These are phyloP conservation scores for Cercophora scortea DNA, from an alignment of 495 filamentous ascomycete genomes.

Conservation along the genomic window DNA sequence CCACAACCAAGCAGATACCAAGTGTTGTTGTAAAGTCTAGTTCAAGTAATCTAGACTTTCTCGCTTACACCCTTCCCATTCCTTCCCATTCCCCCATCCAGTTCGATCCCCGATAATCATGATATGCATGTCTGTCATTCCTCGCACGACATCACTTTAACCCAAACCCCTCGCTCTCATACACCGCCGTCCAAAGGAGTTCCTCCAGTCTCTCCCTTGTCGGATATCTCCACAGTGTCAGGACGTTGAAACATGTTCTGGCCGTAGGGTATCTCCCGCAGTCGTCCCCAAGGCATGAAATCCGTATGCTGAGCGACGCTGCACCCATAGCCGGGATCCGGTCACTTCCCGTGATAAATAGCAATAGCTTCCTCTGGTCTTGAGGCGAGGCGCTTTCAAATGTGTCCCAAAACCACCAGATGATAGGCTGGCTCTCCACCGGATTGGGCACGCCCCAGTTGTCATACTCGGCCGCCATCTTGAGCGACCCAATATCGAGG, in stretches of 20 bases:
- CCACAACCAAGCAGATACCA: too few relatives aligned
- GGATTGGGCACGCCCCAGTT: constrained; percentile 52
- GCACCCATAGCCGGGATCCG: constrained; percentile 89
- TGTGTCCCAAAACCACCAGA: constrained; percentile 86
- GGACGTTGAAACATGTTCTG: constrained; percentile 84
- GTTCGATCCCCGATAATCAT: too few relatives aligned
- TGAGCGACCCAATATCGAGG: constrained; percentile 69
- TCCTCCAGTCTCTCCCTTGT: constrained; percentile 56
- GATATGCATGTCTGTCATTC: too few relatives aligned
- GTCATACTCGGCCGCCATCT: constrained; percentile 75
- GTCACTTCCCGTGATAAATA: constrained; percentile 91
- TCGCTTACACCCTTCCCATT: too few relatives aligned
- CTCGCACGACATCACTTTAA: constrained; percentile 50
- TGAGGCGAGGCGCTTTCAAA: constrained; percentile 58
- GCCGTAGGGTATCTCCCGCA: constrained; percentile 71
- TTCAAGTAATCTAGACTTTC: too few relatives aligned
- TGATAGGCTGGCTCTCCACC: constrained; percentile 52
- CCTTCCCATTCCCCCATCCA: too few relatives aligned
- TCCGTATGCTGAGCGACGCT: constrained; percentile 66
- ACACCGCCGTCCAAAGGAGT: constrained; percentile 78
- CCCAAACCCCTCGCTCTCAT: constrained; percentile 90
- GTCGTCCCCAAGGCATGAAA: constrained; percentile 71
- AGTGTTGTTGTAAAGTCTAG: too few relatives aligned
- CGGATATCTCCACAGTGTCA: constrained; percentile 67
- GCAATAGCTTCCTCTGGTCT: constrained; percentile 69